Percentiles rank a stretch among this genome's conserved stretches.
phyloP scores from a whole-genome alignment of 2,329 filamentous ascomycete species.

The Corniculantispora saksenae region DNA sequence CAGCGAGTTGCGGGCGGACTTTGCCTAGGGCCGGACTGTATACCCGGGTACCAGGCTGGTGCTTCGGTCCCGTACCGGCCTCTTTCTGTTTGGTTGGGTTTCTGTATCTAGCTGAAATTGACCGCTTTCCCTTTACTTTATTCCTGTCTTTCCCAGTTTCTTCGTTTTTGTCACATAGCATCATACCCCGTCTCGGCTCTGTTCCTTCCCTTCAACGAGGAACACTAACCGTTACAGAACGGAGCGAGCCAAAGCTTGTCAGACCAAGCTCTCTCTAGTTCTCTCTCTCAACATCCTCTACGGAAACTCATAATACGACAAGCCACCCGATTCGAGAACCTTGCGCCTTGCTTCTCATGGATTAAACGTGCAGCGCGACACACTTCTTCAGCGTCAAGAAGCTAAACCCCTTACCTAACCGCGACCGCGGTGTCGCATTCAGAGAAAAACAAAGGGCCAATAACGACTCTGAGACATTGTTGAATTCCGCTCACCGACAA shows the following conservation, averaged over 20 bases:
- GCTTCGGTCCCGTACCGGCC: conserved; percentile 18
- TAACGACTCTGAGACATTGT: neutral
- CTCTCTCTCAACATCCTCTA: neutral
- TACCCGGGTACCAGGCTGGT: conserved; percentile 1
- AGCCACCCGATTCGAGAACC: no score
- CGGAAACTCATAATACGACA: neutral
- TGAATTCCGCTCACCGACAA: neutral
- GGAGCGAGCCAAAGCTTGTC: neutral
- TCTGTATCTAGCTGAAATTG: neutral
- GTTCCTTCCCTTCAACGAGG: neutral
- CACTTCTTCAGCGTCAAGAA: neutral
- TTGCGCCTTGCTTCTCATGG: no score
- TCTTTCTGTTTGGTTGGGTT: neutral
- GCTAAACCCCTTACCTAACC: neutral
- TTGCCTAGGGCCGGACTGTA: conserved; percentile 14
- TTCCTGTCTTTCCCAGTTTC: neutral
- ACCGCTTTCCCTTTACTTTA: neutral
- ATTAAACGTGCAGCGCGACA: neutral
- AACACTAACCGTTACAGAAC: no score
- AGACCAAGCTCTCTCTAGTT: neutral
- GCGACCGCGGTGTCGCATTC: neutral
- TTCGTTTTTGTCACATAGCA: no score
- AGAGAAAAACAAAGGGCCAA: neutral
- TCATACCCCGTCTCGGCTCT: neutral
- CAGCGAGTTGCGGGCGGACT: conserved; percentile 7